Evolutionary conservation across 2,329 filamentous ascomycete species (phyloP), one percentile per base, ranked within the genome.

Genomic region (Talaromyces sp.): DNA sequence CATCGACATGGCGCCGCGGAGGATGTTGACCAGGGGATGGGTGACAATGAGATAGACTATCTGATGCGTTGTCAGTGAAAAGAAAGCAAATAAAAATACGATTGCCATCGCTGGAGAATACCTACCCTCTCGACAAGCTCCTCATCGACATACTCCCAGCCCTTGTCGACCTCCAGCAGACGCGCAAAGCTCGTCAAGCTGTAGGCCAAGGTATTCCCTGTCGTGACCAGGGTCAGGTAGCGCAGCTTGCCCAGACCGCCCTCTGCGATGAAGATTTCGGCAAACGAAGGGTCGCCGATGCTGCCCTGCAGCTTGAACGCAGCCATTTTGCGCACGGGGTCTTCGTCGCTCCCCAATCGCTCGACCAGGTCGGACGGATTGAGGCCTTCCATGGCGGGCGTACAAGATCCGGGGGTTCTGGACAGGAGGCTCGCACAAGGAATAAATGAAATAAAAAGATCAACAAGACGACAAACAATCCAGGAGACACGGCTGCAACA

Each of bases 271-370:
- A 99, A 99, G 68, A 95, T 87, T 74, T 97, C 94, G 69, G 94
- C 94, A 74, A 97, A 97, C 56, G 92, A 89, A 27, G 93, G 93
- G 77, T 99, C 94, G 72, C 92, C 93, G 76, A 99, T 96, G 64
- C 91, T 92, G 65, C 85, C 88, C 77, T 99, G 94, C 65, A 99
- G 86, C 79, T 97, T 97, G 84, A 99, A 99, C 63, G 95, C 94
- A 62, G 94, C 94, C 91, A 97, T 97, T 77, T 99, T 99, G 71
- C 92, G 91, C 67, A 91, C 88, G 60, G 91, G 92, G 81, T 99
- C 94, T 77, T 96, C 84, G 60, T 85, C 82, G 66, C 83, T 84
- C 51, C 81, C 79, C 61, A 88, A 77, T 57, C 83, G 80, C 63
- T 81, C 79, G 62, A 87, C 82, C 65, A 87, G 75, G 65, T 85